A percentile compares a stretch with the other conserved stretches of the same genome.
These are phyloP conservation scores for Conoideocrella luteorostrata DNA, from an alignment of 2,329 filamentous ascomycete genomes.

Conservation along the genomic window DNA sequence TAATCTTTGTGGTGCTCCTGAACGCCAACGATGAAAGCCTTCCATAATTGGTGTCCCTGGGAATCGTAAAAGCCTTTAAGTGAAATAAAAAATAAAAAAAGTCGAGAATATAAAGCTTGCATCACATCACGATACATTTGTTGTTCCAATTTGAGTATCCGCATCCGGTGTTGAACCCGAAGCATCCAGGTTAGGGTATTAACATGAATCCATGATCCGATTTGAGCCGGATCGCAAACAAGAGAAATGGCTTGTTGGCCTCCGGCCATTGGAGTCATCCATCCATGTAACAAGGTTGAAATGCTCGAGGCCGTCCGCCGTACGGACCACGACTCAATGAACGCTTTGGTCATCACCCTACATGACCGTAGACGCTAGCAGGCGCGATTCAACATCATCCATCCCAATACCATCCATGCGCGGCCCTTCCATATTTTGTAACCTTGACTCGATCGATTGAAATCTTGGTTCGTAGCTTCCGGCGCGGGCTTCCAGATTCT, in stretches of 20 bases:
- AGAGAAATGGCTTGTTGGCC: no score
- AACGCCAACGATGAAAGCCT: conserved; percentile 6
- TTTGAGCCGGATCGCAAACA: no score
- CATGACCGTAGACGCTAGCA: conserved; percentile 38
- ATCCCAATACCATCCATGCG: conserved; percentile 37
- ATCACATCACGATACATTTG: not conserved
- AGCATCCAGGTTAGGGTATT: not conserved
- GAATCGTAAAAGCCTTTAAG: not conserved
- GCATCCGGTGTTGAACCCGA: not conserved
- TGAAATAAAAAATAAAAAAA: not conserved
- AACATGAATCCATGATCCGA: not conserved
- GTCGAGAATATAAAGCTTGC: no score
- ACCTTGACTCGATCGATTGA: conserved; percentile 35
- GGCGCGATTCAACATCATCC: conserved; percentile 38
- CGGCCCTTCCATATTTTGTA: conserved; percentile 36
- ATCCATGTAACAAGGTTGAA: no score
- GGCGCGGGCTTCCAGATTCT: conserved; percentile 43
- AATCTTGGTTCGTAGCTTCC: conserved; percentile 37
- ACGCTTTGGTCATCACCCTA: conserved; percentile 19
- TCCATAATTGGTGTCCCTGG: conserved; percentile 2
- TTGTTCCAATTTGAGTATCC: not conserved
- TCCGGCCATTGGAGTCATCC: no score
- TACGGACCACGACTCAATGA: conserved; percentile 1
- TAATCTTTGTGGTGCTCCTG: not conserved
- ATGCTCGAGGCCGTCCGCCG: no score